Conservation (phyloP, 106 monocot species). For the Cymbidium sinense region DNA sequence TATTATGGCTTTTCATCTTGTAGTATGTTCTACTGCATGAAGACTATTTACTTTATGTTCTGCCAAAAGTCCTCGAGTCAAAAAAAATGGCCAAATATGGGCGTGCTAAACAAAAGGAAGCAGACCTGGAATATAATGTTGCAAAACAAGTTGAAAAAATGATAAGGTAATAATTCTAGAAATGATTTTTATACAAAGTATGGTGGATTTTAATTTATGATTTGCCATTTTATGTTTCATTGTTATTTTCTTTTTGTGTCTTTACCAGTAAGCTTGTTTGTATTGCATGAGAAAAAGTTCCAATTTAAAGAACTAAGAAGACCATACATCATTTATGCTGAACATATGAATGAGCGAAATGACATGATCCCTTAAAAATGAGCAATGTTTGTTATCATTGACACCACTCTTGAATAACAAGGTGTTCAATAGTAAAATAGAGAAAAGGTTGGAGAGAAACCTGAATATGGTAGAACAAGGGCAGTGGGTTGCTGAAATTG, state of each 20-base stretch:
- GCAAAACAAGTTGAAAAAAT: conserved; percentile 99
- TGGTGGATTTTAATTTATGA: background rate
- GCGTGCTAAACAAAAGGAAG: conserved; percentile 90
- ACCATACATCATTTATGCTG: background rate
- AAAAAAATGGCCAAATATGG: conserved; percentile 98
- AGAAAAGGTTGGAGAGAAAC: too few species aligned
- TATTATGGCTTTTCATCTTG: conserved; percentile 8
- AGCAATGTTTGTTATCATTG: too few species aligned
- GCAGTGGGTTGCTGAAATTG: too few species aligned
- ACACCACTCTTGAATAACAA: too few species aligned
- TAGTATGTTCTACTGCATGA: conserved; percentile 87
- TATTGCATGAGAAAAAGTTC: background rate
- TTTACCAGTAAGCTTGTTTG: background rate
- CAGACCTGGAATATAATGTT: conserved; percentile 95
- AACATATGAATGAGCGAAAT: background rate
- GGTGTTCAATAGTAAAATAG: too few species aligned
- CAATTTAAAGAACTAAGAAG: background rate
- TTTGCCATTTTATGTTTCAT: conserved; percentile 4
- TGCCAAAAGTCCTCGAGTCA: conserved; percentile 88
- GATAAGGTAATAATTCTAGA: conserved; percentile 38
- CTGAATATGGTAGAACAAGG: too few species aligned
- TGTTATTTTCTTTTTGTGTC: background rate
- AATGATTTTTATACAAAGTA: background rate
- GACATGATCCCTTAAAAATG: too few species aligned
- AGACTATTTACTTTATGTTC: conserved; percentile 80